Evolutionary conservation across 2,329 filamentous ascomycete genomes (phyloP), one percentile per base, ranked within the genome.

Genomic region (Exophiala oligosperma): DNA sequence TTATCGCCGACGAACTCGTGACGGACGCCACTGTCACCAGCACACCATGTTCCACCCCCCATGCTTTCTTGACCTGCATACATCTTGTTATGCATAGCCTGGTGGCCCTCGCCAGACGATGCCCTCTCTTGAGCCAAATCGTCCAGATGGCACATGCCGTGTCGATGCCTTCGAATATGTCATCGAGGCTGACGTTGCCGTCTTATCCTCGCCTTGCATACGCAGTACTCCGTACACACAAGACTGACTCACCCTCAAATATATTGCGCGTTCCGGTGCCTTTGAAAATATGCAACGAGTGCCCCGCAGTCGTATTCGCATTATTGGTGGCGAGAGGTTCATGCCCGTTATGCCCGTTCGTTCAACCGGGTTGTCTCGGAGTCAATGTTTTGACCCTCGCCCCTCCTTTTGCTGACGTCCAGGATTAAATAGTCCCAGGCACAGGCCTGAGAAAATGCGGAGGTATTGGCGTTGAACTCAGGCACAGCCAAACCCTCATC

Each of bases 301-400:
- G 24, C 46, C 46, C 46, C 23, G 23, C 46, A n/a, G 28, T 48
- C 26, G 46, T 48, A 48, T 48, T 48, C 46, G 46, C 24, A 29
- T 26, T 35, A 5, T 29, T 29, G 32, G 32, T 35, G 32, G 7
- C 32, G 7, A 35, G 7, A 2, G 4, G 32, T 11, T 2, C 4
- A 11, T 35, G 11, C 32, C 11, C 32, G 4, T 35, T 9, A 35
- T 35, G 32, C 9, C 32, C 32, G 32, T 35, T 35, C 32, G 7
- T 35, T 35, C 32, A 35, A 9, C 32, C 32, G 32, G 32, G 32
- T 35, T 35, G 32, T 35, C 11, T 35, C 32, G 32, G 32, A 35
- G 32, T 35, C 32, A 11, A 35, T 35, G 17, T 14, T 38, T 46
- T 40, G 17, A n/a, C 21, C 21, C 14, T 26, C 52, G 24, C 11